These are phyloP conservation scores for Ophioceras dolichostomum DNA, from an alignment of 2,329 filamentous ascomycete genomes.

Conservation along the genomic window DNA sequence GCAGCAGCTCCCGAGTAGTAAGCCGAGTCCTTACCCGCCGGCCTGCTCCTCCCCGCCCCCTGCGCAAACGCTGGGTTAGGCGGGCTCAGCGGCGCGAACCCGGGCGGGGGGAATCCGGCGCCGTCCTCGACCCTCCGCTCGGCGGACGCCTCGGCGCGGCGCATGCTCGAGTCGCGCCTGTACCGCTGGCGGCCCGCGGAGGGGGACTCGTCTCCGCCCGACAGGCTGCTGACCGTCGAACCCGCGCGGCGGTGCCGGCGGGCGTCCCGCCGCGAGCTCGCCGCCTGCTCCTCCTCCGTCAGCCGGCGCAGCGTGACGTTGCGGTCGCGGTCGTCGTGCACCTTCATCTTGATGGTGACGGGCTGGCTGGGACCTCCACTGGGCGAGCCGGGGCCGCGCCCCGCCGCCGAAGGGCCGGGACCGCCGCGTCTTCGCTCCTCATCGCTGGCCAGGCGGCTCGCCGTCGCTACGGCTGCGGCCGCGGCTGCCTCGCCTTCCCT, in stretches of 20 bases:
- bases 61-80: constrained; percentile 45
- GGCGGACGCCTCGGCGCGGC: constrained; percentile 30
- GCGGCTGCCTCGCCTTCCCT: constrained; percentile 31
- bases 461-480: constrained; percentile 33
- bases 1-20: too few relatives aligned
- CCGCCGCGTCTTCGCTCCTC: too few relatives aligned
- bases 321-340: constrained; percentile 46
- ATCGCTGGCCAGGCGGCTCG: constrained; percentile 33
- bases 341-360: constrained; percentile 45
- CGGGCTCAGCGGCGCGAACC: constrained; percentile 34
- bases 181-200: constrained; percentile 25
- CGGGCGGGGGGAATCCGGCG: constrained; percentile 12
- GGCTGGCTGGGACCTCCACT: constrained; percentile 23
- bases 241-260: constrained; percentile 26
- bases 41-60: constrained; percentile 19
- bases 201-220: constrained; percentile 27
- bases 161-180: constrained; percentile 37
- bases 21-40: constrained; percentile 45
- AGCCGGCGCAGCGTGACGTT: constrained; percentile 50
- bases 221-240: constrained; percentile 40
- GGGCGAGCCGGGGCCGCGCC: constrained; percentile 24
- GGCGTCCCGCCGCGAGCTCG: constrained; percentile 21
- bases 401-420: too few relatives aligned
- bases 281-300: constrained; percentile 45
- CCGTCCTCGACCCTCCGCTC: constrained; percentile 28